Evolutionary conservation across 192 early-diverging fungal genomes (phyloP), one percentile per base, ranked within the genome.

Genomic region (Coemansia sp.): DNA sequence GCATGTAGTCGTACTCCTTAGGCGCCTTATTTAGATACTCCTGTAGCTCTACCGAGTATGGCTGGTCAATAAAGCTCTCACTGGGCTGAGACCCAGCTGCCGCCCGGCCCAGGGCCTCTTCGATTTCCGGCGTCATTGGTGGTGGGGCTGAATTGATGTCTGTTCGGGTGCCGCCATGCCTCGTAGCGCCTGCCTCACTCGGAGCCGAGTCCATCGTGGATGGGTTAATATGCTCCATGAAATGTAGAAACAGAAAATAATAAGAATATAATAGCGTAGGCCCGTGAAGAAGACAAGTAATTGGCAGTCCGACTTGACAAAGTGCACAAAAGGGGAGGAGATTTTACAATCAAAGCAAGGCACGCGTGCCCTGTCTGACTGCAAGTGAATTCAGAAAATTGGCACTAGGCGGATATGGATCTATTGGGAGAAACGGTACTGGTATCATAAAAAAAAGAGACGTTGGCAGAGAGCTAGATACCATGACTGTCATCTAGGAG

Each of bases 1-100:
- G 69, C 62, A 76, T 58, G 40, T 79, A 84, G 67, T 66, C 67
- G 65, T 71, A 70, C 39, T 76, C 65, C 42, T 72, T 75, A 36
- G 82, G 82, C 7, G 82, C 62, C 38, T 62, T 62, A 55, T 74
- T 77, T 40, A 84, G 77, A 24, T 78, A 84, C 46, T 40, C 17
- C 62, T 76, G 76, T 31, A 84, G 61, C 62, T 79, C 82, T 8
- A 58, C 45, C 40, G 75, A 75, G 67, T 83, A 71, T 15, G 68
- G 75, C 62, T 77, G 65, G 71, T 77, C 75, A 40, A 82, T 69
- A 51, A 74, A 82, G 62, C 80, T 77, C 31, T 82, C 80, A 66
- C 75, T 82, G 41, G 75, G 62, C 19, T 44, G 68, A 12, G 62
- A 45, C 40, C 75, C 75, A 5, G 75, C 68, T 17, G 68, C 69